Evolutionary conservation across 1,139 yeast genomes (phyloP), one percentile per base, ranked within the genome.

Genomic region (Debaryomyces psychrophilus): DNA sequence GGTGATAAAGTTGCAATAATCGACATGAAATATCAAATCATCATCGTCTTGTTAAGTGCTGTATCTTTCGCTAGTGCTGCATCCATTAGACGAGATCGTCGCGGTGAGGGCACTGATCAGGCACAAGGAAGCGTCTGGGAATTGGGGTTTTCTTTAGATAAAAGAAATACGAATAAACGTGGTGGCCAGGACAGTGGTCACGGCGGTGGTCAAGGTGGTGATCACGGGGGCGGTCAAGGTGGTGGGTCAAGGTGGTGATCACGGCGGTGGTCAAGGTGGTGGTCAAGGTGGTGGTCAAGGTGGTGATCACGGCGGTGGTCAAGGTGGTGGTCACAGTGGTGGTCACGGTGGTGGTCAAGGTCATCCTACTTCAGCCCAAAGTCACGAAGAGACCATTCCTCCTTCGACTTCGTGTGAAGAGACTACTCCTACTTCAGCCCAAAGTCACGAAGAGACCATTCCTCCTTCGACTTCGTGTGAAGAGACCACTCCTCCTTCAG

Each of bases 331-430:
- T 5, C 22, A 20, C 4, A 5, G 22, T 20, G 22, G 22, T 4
- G 22, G 22, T 20, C 4, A 20, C 22, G 5, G 5, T 20, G 22
- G 22, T 20, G 22, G 8, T 5, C 18, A n/a, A 28, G 31, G 15
- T 25, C 25, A n/a, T 31, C 25, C 34, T 1, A 22, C n/a, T 3
- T 25, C 31, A 22, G 22, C 31, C n/a, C n/a, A n/a, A n/a, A n/a
- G n/a, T 11, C 73, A 74, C 39, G 31, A 15, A 29, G 33, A 29
- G 14, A 3, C 20, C 2, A 15, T 17, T 29, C 33, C 11, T 5
- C 18, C 39, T 28, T 33, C 29, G 26, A 18, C 41, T 9, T 31
- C 49, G 15, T 43, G 31, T n/a, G 31, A 28, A n/a, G 31, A 28
- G 15, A 27, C 31, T 5, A 27, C 29, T 31, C 11, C 34, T 33